These are phyloP conservation scores for Sphagnurus paluster DNA, from an alignment of 1,284 basidiomycete genomes.

Conservation along the genomic window DNA sequence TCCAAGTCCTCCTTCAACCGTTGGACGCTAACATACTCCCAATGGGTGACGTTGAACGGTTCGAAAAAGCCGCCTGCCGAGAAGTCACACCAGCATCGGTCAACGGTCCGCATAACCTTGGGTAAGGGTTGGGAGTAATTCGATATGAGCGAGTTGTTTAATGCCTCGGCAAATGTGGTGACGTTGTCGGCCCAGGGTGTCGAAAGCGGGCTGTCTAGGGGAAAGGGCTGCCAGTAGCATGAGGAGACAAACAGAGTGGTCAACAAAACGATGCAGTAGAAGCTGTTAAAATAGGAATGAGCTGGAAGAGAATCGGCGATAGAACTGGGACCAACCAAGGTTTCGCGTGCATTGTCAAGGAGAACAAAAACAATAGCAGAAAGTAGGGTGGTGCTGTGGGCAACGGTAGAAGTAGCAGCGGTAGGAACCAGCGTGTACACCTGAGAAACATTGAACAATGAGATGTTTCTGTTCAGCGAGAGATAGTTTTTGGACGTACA, in stretches of 20 bases:
- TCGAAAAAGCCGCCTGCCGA: conserved; percentile 60
- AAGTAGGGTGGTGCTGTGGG: conserved; percentile 78
- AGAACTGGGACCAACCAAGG: conserved; percentile 60
- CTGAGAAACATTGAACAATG: conserved; percentile 31
- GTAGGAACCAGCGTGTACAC: conserved; percentile 83
- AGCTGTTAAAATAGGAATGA: conserved; percentile 41
- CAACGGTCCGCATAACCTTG: conserved; percentile 57
- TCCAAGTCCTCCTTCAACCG: conserved; percentile 49
- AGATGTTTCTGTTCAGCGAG: neutral
- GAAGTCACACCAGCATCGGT: conserved; percentile 83
- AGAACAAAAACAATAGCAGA: conserved; percentile 69
- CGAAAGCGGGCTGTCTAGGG: conserved; percentile 59
- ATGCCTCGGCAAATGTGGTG: conserved; percentile 66
- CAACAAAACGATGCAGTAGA: conserved; percentile 80
- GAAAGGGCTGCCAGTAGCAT: conserved; percentile 82
- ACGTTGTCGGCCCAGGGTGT: conserved; percentile 65
- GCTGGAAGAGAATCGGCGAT: conserved; percentile 14
- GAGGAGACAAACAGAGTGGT: conserved; percentile 78
- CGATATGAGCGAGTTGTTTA: conserved; percentile 42
- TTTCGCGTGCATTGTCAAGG: conserved; percentile 72
- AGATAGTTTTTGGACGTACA: conserved; percentile 27
- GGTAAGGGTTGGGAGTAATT: conserved; percentile 39
- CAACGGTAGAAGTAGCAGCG: conserved; percentile 72
- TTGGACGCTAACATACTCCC: conserved; percentile 65
- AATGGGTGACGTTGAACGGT: conserved; percentile 69